These are phyloP conservation scores for Jaltomata sinuosa DNA, from an alignment of 257 asterid genomes.

Conservation along the genomic window DNA sequence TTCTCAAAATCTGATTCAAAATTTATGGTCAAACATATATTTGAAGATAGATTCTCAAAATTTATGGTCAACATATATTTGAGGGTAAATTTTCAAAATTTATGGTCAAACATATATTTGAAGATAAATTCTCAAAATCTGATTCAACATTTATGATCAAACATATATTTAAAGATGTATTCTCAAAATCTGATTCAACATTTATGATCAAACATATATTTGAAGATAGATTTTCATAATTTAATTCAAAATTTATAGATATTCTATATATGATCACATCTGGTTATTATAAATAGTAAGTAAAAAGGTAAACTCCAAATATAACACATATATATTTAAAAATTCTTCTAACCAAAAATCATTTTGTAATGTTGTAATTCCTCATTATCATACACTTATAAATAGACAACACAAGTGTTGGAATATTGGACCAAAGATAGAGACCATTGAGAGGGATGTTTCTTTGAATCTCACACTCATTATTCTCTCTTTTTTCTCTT, in stretches of 20 bases:
- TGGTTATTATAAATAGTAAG: neutral
- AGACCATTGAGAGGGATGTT: slow-evolving; percentile 5
- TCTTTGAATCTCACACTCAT: neutral
- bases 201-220: neutral
- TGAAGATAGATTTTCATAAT: neutral
- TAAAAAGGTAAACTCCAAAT: neutral
- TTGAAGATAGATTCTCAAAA: no score
- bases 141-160: neutral
- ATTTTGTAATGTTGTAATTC: neutral
- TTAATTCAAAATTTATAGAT: neutral
- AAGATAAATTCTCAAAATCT: neutral
- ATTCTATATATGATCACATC: neutral
- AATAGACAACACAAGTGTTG: neutral
- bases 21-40: no score
- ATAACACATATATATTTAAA: neutral
- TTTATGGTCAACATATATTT: neutral
- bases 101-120: neutral
- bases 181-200: neutral
- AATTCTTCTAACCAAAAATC: neutral
- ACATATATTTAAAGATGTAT: neutral
- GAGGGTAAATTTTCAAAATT: neutral
- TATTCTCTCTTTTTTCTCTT: neutral
- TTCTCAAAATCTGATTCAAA: neutral
- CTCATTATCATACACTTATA: neutral
- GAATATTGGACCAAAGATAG: neutral